Conservation (phyloP, 1,284 basidiomycete species). For the Sporisorium sorghi region DNA sequence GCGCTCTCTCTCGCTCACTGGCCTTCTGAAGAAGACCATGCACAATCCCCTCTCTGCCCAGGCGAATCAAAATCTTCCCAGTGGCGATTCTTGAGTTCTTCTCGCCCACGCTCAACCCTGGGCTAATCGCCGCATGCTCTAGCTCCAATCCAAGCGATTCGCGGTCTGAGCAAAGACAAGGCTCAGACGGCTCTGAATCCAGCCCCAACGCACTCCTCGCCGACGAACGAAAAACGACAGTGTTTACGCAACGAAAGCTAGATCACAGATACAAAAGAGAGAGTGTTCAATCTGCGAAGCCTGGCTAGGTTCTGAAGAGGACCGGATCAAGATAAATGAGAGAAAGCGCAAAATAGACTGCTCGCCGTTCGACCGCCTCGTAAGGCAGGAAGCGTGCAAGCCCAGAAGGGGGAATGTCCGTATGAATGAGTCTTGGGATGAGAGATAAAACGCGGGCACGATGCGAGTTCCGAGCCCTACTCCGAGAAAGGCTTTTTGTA, state of each 20-base stretch:
- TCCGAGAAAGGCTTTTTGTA: conserved; percentile 1
- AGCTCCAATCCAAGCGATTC: not conserved
- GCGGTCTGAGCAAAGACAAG: no score
- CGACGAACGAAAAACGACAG: conserved; percentile 9
- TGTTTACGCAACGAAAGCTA: conserved; percentile 2
- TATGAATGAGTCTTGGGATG: conserved; percentile 7
- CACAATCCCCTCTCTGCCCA: not conserved
- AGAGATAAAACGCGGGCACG: not conserved
- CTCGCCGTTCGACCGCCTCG: conserved; percentile 12
- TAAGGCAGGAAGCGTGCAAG: conserved; percentile 8
- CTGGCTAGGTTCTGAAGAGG: not conserved
- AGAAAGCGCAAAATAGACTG: not conserved
- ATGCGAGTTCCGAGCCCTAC: conserved; percentile 1
- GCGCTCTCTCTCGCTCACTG: conserved; percentile 1
- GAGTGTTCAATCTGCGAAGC: conserved; percentile 4
- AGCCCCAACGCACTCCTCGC: no score
- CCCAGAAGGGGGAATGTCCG: conserved; percentile 18
- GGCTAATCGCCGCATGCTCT: no score
- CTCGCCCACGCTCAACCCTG: no score
- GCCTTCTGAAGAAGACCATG: no score
- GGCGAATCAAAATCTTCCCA: not conserved
- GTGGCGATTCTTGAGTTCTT: conserved; percentile 10
- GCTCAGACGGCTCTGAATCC: no score
- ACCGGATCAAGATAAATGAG: not conserved
- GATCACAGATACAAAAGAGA: conserved; percentile 16